A percentile compares a stretch with the other conserved stretches of the same genome.
Conservation (phyloP, 495 filamentous ascomycete species). For the Neurospora sp. region DNA sequence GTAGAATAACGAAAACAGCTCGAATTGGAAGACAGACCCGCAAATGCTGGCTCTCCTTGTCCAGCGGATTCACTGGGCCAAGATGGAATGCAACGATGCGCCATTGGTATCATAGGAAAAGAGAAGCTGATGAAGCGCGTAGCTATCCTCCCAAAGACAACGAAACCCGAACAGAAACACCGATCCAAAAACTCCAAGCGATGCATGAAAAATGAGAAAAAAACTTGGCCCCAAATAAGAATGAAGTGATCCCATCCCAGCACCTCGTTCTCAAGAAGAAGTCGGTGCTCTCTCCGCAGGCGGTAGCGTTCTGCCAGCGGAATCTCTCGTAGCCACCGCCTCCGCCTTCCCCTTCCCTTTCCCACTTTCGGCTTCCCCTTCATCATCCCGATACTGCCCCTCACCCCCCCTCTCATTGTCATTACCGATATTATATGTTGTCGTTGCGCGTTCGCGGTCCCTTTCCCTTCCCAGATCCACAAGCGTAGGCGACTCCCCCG, state of each 20-base stretch:
- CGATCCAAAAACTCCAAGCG: slow-evolving; percentile 11
- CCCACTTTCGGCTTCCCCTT: slow-evolving; percentile 24
- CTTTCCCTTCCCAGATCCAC: slow-evolving; percentile 8
- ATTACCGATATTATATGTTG: background rate
- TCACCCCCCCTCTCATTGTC: slow-evolving; percentile 1
- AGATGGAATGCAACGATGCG: background rate
- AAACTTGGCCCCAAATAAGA: background rate
- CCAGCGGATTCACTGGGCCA: background rate
- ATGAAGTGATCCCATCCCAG: background rate
- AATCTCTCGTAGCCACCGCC: slow-evolving; percentile 24
- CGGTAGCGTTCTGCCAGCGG: slow-evolving; percentile 29
- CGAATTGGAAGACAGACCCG: background rate
- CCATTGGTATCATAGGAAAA: background rate
- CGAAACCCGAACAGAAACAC: background rate
- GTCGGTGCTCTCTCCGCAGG: slow-evolving; percentile 29
- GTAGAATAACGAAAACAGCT: background rate
- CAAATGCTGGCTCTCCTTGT: background rate
- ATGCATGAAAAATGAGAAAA: slow-evolving; percentile 6
- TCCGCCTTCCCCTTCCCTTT: slow-evolving; percentile 32
- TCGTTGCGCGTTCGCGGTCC: background rate
- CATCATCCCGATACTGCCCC: slow-evolving; percentile 16
- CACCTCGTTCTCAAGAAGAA: slow-evolving; percentile 1
- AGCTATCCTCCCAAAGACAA: background rate
- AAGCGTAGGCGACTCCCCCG: slow-evolving; percentile 20
- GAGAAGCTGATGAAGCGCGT: background rate